Conservation (phyloP, 352 stramenopile genomes). For the Aphanomyces stellatus region DNA sequence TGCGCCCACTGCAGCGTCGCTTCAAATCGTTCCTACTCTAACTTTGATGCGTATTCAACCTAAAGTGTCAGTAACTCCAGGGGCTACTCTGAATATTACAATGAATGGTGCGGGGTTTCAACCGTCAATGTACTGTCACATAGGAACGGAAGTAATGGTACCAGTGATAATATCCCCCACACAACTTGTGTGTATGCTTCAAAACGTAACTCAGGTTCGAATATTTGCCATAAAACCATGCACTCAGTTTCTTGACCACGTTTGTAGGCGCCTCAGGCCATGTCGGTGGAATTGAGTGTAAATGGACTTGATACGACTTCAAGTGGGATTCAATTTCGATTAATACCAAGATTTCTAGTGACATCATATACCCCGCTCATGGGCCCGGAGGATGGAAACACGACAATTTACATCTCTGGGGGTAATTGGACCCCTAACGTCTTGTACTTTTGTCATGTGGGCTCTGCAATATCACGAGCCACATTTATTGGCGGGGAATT, state of each 20-base stretch:
- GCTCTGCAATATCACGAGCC: neutral
- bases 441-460: constrained; percentile 29
- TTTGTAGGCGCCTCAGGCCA: neutral
- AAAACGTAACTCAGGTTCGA: too few relatives aligned
- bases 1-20: neutral
- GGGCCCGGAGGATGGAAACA: constrained; percentile 28
- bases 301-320: constrained; percentile 26
- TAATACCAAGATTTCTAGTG: constrained; percentile 20
- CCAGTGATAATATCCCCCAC: neutral
- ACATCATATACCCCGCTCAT: constrained; percentile 24
- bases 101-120: neutral
- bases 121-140: neutral
- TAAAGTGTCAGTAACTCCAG: neutral
- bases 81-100: neutral
- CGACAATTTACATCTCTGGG: constrained; percentile 20
- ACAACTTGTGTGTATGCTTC: neutral
- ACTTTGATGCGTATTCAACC: neutral
- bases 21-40: neutral
- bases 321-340: constrained; percentile 25
- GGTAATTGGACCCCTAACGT: constrained; percentile 20
- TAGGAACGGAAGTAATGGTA: neutral
- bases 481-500: constrained; percentile 22
- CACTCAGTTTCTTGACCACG: too few relatives aligned
- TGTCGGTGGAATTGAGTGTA: constrained; percentile 21
- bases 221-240: too few relatives aligned